Base-by-base conservation (phyloP, 495 filamentous ascomycete genomes). In the Xylaria flabelliformis region DNA sequence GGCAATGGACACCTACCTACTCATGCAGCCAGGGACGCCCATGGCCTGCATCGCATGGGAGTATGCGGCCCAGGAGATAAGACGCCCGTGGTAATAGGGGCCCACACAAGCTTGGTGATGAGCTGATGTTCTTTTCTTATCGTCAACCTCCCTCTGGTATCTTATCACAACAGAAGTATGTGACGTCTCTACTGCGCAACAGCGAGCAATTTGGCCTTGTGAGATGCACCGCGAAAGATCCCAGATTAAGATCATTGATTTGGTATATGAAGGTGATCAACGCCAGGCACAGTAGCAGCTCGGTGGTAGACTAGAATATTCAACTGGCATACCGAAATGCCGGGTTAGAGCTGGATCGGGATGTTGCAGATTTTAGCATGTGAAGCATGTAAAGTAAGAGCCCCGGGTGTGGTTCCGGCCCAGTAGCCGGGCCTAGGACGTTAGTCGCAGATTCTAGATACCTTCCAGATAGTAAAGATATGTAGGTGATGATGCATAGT, bases 31-130 rank as follows among this genome's bases (percentile, higher is more conserved):
- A 55, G 19, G 64, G 17, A 51, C 21, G 41, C 41, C 21, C 41
- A 61, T 15, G 62, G 62, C 41, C 39, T 36, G 39, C 39, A 13
- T 42, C 17, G 63, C 32, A 59, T 48, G 53, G 24, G 24, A 58
- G 26, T n/a, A 58, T 69, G 66, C 66, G 62, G 44, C 41, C 42
- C 19, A 42, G 39, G 64, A 66, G 64, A 53, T 66, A 66, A 51
- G 64, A 24, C 15, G 3, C 7, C 7, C 39, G 10, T 42, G 39
- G 39, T 39, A 19, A 39, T 39, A 61, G 9, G 39, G 21, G 13
- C 34, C n/a, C 42, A 39, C 36, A 29, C 32, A 53, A 4, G 15
- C 13, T 39, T n/a, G 29, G 36, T 36, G 17, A 39, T 53, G 29
- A 51, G 44, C 17, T 46, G 26, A 53, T 53, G 8, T 51, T 39